Conservation (phyloP, 1,284 basidiomycete genomes). For the Ganoderma lucidum region DNA sequence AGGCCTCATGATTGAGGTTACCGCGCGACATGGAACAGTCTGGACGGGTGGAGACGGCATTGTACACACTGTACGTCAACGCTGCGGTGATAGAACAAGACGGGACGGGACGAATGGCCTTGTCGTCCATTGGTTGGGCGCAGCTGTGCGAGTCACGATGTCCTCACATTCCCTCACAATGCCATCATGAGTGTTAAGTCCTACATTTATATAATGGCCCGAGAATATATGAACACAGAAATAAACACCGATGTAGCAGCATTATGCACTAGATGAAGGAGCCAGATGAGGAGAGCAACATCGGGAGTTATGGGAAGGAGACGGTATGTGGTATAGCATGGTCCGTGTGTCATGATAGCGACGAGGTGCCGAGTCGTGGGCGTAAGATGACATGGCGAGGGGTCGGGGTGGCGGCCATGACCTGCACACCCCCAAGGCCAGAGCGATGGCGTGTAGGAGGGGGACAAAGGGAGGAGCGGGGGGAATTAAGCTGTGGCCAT, state of each 20-base stretch:
- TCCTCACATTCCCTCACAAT: conserved; percentile 7
- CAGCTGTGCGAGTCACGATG: conserved; percentile 5
- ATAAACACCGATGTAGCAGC: conserved; percentile 33
- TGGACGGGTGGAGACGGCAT: conserved; percentile 21
- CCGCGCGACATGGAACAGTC: conserved; percentile 17
- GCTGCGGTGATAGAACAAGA: conserved; percentile 1
- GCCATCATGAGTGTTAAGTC: conserved; percentile 22
- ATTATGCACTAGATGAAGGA: conserved; percentile 22
- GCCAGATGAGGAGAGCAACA: conserved; percentile 25
- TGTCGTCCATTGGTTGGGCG: conserved; percentile 12
- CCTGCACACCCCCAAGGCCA: conserved; percentile 25
- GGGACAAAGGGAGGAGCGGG: conserved; percentile 23
- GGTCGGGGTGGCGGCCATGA: conserved; percentile 30
- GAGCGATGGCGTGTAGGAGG: conserved; percentile 20
- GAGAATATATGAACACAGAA: conserved; percentile 32
- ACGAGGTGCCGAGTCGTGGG: conserved; percentile 33
- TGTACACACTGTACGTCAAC: conserved; percentile 15
- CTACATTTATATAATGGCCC: conserved; percentile 36
- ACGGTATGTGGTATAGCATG: conserved; percentile 40
- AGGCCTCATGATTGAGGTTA: conserved; percentile 17
- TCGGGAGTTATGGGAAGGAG: conserved; percentile 33
- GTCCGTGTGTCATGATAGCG: conserved; percentile 40
- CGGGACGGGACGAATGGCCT: background rate
- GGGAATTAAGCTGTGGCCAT: conserved; percentile 74
- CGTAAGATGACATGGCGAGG: conserved; percentile 28